Evolutionary conservation across 2,329 filamentous ascomycete genomes (phyloP).

Genomic region (Xylaria sp.): DNA sequence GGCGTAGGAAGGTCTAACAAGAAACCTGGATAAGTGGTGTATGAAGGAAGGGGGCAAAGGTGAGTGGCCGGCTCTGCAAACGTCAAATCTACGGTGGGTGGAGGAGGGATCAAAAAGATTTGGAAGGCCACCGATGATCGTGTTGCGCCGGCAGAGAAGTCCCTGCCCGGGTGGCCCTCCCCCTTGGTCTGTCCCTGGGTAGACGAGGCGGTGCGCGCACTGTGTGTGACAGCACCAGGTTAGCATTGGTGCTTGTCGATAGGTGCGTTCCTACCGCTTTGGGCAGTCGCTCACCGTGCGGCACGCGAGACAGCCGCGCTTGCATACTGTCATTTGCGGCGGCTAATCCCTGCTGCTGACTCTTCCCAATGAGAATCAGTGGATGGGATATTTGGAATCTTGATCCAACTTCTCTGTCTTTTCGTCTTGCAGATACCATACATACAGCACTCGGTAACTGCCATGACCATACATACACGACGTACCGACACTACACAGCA

Average conservation of each 20-base stretch:
- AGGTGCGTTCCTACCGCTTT: neutral
- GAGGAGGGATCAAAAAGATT: constrained; percentile 35
- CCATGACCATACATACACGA: neutral
- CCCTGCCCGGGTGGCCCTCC: neutral
- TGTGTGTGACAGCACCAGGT: constrained; percentile 13
- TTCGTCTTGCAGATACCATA: constrained; percentile 7
- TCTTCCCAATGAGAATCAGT: constrained; percentile 33
- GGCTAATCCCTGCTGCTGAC: constrained; percentile 40
- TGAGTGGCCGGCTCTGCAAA: constrained; percentile 14
- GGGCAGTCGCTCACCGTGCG: constrained; percentile 19
- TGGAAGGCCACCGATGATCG: constrained; percentile 36
- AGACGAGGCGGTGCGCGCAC: constrained; percentile 11
- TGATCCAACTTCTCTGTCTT: constrained; percentile 35
- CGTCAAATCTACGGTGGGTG: constrained; percentile 20
- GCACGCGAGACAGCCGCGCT: constrained; percentile 17
- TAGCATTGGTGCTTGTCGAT: too few species aligned
- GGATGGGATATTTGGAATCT: constrained; percentile 39
- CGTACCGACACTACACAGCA: too few species aligned
- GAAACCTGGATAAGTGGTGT: neutral
- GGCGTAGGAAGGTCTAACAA: neutral
- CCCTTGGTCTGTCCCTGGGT: neutral
- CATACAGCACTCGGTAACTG: neutral
- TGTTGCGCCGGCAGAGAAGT: constrained; percentile 20
- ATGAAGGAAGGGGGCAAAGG: constrained; percentile 1
- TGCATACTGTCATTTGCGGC: constrained; percentile 32